A percentile compares a stretch with the other conserved stretches of the same genome.
phyloP scores from a whole-genome alignment of 2,329 filamentous ascomycete genomes.

The Nectriaceae sp. region DNA sequence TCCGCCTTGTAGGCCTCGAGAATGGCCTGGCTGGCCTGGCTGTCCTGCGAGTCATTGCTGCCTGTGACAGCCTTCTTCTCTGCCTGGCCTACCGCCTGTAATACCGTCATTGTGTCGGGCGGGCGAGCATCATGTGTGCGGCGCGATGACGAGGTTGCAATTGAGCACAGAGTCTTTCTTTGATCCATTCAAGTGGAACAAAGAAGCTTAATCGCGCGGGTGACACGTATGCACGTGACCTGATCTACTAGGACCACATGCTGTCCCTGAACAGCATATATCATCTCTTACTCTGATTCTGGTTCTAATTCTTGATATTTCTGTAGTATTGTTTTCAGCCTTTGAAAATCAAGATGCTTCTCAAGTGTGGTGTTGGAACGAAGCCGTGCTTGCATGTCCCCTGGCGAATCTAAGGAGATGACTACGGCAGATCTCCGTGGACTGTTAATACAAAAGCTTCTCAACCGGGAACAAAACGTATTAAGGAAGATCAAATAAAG shows the following conservation, averaged over 20 bases:
- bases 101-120: constrained; percentile 29
- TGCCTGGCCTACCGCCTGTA: constrained; percentile 31
- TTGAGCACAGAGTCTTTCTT: too few relatives aligned
- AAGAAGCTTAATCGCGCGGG: constrained; percentile 13
- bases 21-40: constrained; percentile 45
- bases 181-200: background rate
- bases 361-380: too few relatives aligned
- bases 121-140: constrained; percentile 16
- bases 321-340: background rate
- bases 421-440: too few relatives aligned
- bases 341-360: background rate
- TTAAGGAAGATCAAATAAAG: too few relatives aligned
- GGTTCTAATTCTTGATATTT: background rate
- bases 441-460: too few relatives aligned
- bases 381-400: too few relatives aligned
- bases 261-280: background rate
- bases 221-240: constrained; percentile 34
- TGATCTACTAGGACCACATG: background rate
- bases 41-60: constrained; percentile 45
- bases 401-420: too few relatives aligned
- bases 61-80: constrained; percentile 29
- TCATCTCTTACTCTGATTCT: background rate
- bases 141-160: background rate
- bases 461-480: too few relatives aligned
- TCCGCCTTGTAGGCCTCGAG: constrained; percentile 39